phyloP scores from a whole-genome alignment of 2,329 filamentous ascomycete genomes.

The Exophiala sideris region DNA sequence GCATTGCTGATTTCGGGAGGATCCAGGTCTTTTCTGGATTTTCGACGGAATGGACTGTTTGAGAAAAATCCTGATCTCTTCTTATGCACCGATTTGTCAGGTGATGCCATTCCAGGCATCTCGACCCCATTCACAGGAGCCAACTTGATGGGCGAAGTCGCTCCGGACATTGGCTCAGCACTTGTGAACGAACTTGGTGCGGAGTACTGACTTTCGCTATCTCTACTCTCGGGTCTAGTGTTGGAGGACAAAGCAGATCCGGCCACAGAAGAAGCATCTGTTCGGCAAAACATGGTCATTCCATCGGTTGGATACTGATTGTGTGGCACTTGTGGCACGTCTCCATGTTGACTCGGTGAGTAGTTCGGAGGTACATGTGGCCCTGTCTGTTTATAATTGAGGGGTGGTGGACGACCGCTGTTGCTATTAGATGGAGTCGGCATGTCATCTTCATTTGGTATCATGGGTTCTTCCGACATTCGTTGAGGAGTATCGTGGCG shows the following conservation, averaged over 20 bases:
- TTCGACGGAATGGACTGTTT: conserved; percentile 85
- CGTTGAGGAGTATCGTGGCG: conserved; percentile 15
- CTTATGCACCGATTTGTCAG: conserved; percentile 65
- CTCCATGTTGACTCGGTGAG: conserved; percentile 59
- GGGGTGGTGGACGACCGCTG: conserved; percentile 26
- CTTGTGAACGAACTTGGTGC: conserved; percentile 86
- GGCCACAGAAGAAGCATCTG: conserved; percentile 64
- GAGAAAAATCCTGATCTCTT: conserved; percentile 86
- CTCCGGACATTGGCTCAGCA: conserved; percentile 71
- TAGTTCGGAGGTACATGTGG: conserved; percentile 43
- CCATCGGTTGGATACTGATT: conserved; percentile 93
- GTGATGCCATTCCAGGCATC: conserved; percentile 47
- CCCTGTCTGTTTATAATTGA: conserved; percentile 25
- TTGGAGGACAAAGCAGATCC: conserved; percentile 64
- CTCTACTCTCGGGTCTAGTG: conserved; percentile 74
- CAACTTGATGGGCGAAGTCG: conserved; percentile 68
- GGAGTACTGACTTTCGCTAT: conserved; percentile 87
- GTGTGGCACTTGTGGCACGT: conserved; percentile 71
- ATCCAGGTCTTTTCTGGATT: conserved; percentile 76
- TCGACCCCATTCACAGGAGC: conserved; percentile 38
- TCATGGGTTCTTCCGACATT: conserved; percentile 22
- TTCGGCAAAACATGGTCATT: conserved; percentile 95
- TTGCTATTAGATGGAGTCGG: conserved; percentile 23
- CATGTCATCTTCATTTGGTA: conserved; percentile 17
- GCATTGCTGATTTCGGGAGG: conserved; percentile 35